Base-by-base conservation (phyloP, 2,329 filamentous ascomycete species). In the Cladosporium cucumerinum region DNA sequence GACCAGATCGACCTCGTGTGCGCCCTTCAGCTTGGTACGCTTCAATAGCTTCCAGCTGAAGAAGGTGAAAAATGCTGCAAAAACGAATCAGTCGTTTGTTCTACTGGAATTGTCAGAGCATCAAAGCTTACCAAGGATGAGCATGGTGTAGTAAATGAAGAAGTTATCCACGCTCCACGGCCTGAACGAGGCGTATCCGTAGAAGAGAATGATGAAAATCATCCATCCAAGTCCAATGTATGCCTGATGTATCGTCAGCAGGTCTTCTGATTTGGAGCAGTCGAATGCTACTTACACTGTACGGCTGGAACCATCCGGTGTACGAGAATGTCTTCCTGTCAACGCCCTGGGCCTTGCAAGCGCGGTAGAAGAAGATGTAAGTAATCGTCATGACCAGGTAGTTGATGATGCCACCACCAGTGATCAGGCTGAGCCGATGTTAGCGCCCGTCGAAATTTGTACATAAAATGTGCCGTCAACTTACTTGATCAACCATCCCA, bases 1-100 rank as follows among this genome's bases (percentile, higher is more conserved):
- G 21, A 87, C 77, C 2, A 89, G 78, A 70, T 89, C 86, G 4
- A 81, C 81, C 71, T 90, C 83, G 11, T 77, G 72, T 0, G 87
- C 77, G 1, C 76, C 76, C 18, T 87, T 78, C 62, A 85, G 78
- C 66, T 80, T 82, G 5, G 88, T 90, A 59, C 78, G 79, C 78
- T 89, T 86, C 74, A 87, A 25, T 0, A 90, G 4, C 77, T 91
- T 91, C 87, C 87, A 91, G 71, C 78, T 78, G 52, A 82, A 57
- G 74, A 83, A 89, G 11, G 85, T 74, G 48, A 85, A 69, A 3
- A 82, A 81, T 0, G 82, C 81, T 49, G 86, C 73, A 71, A 61
- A 5, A 61, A 7, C 1, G 28, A 30, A 60, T 66, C 60, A 69
- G 67, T 51, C 30, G n/a, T 2, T 1, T 25, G 43, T 5, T 30